Percentiles rank a stretch among this genome's conserved stretches.
phyloP scores from a whole-genome alignment of 768 basidiomycete species.

The Pleurotus salmoneostramineus region DNA sequence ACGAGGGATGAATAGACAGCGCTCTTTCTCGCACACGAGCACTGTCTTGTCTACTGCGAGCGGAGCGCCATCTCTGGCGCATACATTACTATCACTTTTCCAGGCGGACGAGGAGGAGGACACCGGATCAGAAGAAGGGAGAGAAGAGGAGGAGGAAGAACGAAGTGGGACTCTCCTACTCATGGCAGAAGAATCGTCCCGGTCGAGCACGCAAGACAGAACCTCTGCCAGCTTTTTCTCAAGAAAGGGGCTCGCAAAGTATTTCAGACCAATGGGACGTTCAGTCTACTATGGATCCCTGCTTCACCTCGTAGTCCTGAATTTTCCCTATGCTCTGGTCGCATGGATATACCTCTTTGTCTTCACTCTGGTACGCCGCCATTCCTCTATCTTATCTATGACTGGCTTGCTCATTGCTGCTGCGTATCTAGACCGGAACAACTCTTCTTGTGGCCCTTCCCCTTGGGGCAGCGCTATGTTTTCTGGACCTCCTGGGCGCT shows the following conservation, averaged over 20 bases:
- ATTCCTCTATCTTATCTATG: neutral
- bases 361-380: constrained; percentile 67
- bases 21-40: constrained; percentile 59
- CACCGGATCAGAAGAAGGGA: constrained; percentile 22
- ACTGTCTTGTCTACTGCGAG: constrained; percentile 41
- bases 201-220: constrained; percentile 11
- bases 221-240: constrained; percentile 21
- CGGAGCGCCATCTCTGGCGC: constrained; percentile 59
- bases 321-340: constrained; percentile 75
- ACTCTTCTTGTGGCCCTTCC: constrained; percentile 78
- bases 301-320: constrained; percentile 67
- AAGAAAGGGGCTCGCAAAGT: constrained; percentile 40
- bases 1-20: constrained; percentile 28
- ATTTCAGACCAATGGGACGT: constrained; percentile 59
- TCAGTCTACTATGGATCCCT: constrained; percentile 60
- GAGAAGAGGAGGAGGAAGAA: constrained; percentile 20
- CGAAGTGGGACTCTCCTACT: constrained; percentile 2
- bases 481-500: constrained; percentile 73
- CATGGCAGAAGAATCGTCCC: constrained; percentile 7
- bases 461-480: constrained; percentile 73
- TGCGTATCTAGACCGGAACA: constrained; percentile 57
- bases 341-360: constrained; percentile 81
- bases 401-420: neutral
- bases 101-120: constrained; percentile 32
- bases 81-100: constrained; percentile 70